phyloP scores from a whole-genome alignment of 768 basidiomycete species.

The Mycena maculata region DNA sequence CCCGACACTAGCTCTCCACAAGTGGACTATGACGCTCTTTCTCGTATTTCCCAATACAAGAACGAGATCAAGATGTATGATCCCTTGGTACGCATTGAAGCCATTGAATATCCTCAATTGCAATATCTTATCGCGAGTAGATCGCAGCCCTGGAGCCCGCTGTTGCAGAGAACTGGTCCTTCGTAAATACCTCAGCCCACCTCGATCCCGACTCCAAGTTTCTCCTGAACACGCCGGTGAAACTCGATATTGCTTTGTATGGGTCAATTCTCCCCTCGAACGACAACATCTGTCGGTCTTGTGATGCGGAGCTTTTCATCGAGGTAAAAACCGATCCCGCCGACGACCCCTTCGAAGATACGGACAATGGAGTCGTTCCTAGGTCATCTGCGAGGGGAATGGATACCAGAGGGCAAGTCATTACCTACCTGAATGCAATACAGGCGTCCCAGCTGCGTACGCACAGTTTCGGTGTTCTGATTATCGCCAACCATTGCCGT shows the following conservation, averaged over 20 bases:
- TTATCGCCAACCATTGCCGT: conserved; percentile 23
- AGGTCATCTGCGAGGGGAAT: not conserved
- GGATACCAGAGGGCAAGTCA: conserved; percentile 29
- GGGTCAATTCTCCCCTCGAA: conserved; percentile 16
- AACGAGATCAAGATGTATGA: conserved; percentile 18
- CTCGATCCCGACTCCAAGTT: conserved; percentile 19
- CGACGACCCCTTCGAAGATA: conserved; percentile 20
- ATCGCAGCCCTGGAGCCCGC: conserved; percentile 18
- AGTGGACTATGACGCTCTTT: conserved; percentile 21
- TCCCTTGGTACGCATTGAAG: conserved; percentile 18
- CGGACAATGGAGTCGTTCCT: not conserved
- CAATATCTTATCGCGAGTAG: conserved; percentile 15
- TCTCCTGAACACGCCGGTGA: conserved; percentile 5
- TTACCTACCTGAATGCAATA: conserved; percentile 31
- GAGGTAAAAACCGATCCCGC: conserved; percentile 22
- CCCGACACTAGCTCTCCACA: conserved; percentile 22
- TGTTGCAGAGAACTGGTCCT: conserved; percentile 14
- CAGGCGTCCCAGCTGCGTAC: conserved; percentile 30
- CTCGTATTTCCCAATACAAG: conserved; percentile 7
- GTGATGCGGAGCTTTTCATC: conserved; percentile 25
- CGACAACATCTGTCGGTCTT: conserved; percentile 25
- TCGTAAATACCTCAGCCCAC: conserved; percentile 11
- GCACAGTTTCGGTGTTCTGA: conserved; percentile 24
- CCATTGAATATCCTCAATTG: not conserved
- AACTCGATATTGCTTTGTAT: conserved; percentile 29